Conservation (phyloP, 768 basidiomycete genomes). For the Podaxis sp. region DNA sequence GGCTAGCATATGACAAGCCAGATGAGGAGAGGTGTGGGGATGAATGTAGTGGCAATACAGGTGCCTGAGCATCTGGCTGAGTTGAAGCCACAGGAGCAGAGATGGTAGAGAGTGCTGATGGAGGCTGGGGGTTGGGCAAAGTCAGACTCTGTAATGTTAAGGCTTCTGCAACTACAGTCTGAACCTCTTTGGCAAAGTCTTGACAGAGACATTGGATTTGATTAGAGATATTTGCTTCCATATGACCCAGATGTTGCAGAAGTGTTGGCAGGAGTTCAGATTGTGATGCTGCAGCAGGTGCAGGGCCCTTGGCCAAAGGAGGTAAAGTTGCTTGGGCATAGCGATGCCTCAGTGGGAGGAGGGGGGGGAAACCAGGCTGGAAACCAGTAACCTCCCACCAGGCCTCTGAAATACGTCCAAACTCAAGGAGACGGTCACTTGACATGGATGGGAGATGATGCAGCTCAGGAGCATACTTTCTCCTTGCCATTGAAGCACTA, state of each 20-base stretch:
- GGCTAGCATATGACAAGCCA: no score
- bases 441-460: slow-evolving; percentile 17
- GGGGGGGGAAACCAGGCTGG: slow-evolving; percentile 14
- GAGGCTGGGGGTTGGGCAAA: no score
- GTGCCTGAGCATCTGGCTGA: no score
- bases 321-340: not conserved
- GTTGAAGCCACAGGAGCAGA: no score
- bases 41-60: no score
- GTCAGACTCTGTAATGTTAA: no score
- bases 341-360: slow-evolving; percentile 14
- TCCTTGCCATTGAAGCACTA: not conserved
- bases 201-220: no score
- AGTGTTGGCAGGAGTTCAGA: not conserved
- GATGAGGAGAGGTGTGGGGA: not conserved
- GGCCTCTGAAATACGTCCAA: slow-evolving; percentile 18
- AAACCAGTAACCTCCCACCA: slow-evolving; percentile 23
- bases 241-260: no score
- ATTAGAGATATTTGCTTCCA: no score
- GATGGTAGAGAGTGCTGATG: no score
- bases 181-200: no score
- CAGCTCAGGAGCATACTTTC: slow-evolving; percentile 20
- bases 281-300: not conserved
- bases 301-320: not conserved
- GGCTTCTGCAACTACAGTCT: no score
- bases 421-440: slow-evolving; percentile 20